Evolutionary conservation across 371 early-diverging fungal species (phyloP).

Genomic region (Blyttiomyces sp.): DNA sequence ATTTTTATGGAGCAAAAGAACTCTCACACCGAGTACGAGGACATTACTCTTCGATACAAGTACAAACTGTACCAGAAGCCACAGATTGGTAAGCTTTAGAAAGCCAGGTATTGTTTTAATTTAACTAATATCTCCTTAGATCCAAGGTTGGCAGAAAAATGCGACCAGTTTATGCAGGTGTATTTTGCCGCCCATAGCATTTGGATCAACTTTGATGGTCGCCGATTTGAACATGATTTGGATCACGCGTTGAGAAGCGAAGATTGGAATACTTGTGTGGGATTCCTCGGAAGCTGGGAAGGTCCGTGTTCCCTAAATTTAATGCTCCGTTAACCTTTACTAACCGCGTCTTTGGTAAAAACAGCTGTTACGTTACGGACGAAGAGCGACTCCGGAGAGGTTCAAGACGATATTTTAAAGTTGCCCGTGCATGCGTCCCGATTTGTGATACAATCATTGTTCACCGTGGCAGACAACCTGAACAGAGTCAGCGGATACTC

Average conservation of each 20-base stretch:
- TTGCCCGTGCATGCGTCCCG: constrained; percentile 18
- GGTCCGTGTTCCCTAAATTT: neutral
- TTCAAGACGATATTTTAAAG: constrained; percentile 2
- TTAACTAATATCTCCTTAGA: no score
- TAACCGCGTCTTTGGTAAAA: neutral
- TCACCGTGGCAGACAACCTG: constrained; percentile 1
- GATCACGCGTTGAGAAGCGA: neutral
- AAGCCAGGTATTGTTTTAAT: no score
- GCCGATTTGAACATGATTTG: neutral
- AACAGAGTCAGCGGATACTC: constrained; percentile 14
- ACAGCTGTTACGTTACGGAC: constrained; percentile 7
- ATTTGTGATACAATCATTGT: constrained; percentile 13
- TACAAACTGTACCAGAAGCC: no score
- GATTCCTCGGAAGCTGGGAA: constrained; percentile 21
- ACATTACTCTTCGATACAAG: no score
- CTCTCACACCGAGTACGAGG: no score
- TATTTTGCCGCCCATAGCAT: constrained; percentile 8
- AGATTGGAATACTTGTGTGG: constrained; percentile 7
- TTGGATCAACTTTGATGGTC: constrained; percentile 7
- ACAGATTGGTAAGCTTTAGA: no score
- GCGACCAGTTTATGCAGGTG: constrained; percentile 8
- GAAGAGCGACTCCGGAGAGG: constrained; percentile 2
- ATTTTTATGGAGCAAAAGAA: no score
- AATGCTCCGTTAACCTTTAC: neutral
- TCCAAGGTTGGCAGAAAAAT: neutral